These are phyloP conservation scores for Arthrobotrys sphaeroides DNA, from an alignment of 2,329 filamentous ascomycete genomes.

Conservation along the genomic window DNA sequence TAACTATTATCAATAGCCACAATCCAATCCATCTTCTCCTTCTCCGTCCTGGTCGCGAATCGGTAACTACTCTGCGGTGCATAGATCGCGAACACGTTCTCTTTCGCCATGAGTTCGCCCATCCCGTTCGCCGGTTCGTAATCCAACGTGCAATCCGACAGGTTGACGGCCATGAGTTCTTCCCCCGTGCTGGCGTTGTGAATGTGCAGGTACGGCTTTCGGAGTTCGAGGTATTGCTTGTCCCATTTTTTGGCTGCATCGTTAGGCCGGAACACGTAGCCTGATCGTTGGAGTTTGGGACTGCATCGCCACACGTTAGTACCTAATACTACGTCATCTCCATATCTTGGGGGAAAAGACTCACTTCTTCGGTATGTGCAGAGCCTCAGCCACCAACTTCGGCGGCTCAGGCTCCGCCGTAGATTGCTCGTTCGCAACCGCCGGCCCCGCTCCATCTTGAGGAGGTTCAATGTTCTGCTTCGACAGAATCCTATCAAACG, in stretches of 20 bases:
- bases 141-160: conserved; percentile 89
- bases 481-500: conserved; percentile 60
- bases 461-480: conserved; percentile 73
- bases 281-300: conserved; percentile 75
- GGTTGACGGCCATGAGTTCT: conserved; percentile 86
- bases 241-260: conserved; percentile 85
- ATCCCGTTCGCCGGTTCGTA: conserved; percentile 79
- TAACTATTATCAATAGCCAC: conserved; percentile 86
- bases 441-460: conserved; percentile 67
- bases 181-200: conserved; percentile 87
- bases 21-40: conserved; percentile 97
- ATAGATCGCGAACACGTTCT: conserved; percentile 91
- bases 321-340: no score
- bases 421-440: conserved; percentile 37
- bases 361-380: conserved; percentile 58
- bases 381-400: conserved; percentile 58
- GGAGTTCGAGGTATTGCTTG: conserved; percentile 89
- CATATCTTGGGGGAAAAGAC: conserved; percentile 61
- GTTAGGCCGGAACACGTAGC: conserved; percentile 86
- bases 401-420: conserved; percentile 56
- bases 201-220: conserved; percentile 89
- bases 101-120: conserved; percentile 73
- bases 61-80: conserved; percentile 94
- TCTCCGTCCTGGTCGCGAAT: conserved; percentile 87
- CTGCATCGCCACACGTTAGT: conserved; percentile 58